phyloP scores from a whole-genome alignment of 768 basidiomycete species.

The Kwoniella newhampshirensis region DNA sequence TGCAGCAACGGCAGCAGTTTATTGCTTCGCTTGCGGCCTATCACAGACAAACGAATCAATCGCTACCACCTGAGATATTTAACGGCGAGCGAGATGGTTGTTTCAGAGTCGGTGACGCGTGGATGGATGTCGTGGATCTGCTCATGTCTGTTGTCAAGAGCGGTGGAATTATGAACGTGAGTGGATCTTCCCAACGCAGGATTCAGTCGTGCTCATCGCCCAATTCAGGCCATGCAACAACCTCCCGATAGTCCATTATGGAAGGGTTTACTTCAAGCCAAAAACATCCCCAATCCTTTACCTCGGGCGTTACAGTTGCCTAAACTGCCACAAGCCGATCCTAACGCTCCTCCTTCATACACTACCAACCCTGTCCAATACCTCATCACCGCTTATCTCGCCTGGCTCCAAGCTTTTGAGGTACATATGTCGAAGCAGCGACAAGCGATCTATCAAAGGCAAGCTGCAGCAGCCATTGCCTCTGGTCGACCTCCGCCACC shows the following conservation, averaged over 20 bases:
- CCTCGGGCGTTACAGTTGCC: constrained; percentile 29
- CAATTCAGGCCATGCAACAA: constrained; percentile 13
- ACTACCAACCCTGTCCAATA: constrained; percentile 35
- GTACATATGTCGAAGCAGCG: constrained; percentile 31
- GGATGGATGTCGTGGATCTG: constrained; percentile 39
- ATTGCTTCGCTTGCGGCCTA: constrained; percentile 30
- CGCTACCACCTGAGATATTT: constrained; percentile 31
- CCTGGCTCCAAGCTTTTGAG: constrained; percentile 39
- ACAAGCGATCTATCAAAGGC: constrained; percentile 8
- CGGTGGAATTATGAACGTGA: constrained; percentile 32
- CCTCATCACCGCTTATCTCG: constrained; percentile 30
- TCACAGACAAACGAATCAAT: constrained; percentile 15
- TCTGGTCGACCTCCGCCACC: constrained; percentile 16
- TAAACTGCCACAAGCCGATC: constrained; percentile 11
- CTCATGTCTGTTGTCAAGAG: constrained; percentile 34
- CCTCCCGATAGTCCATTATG: constrained; percentile 14
- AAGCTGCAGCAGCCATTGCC: constrained; percentile 9
- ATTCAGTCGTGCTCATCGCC: not conserved
- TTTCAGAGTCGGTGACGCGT: constrained; percentile 30
- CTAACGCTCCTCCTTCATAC: constrained; percentile 4
- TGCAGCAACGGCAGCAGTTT: constrained; percentile 30
- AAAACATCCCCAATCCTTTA: constrained; percentile 34
- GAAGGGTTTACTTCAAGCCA: constrained; percentile 11
- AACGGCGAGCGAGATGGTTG: constrained; percentile 35
- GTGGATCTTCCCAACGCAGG: constrained; percentile 10